Base-by-base conservation (phyloP, 129 eudicot species). In the Escallonia herrerae region DNA sequence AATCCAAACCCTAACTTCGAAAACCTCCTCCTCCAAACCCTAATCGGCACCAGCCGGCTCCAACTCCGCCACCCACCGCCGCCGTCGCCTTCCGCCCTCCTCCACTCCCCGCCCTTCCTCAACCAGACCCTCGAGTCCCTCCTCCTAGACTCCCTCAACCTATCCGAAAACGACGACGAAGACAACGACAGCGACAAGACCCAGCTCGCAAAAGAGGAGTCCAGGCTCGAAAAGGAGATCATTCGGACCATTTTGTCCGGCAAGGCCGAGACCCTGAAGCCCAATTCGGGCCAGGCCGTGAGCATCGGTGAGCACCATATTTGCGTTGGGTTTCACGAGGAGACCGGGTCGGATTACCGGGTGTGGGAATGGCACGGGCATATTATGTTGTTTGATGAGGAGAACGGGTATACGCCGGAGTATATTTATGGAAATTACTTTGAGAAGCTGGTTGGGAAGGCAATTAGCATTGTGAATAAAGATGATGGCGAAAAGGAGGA, bases 301-400 rank as follows among this genome's bases (percentile, higher is more conserved):
- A 44, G 86, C 15, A 73, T 90, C 15, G 89, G 91, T 0, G 95
- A 90, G 14, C 97, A 90, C 66, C 95, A 90, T 77, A 86, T 90
- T 58, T 90, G 97, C 62, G 89, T 86, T 5, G 97, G 97, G 74
- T 90, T 81, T 74, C 97, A 90, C 62, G 75, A 77, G 68, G 97
- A 90, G 13, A 39, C 67, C 5, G 95, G 77, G 37, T 86, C 95
- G 22, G 95, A 84, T 68, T 86, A 90, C 61, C 84, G 97, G 81
- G 97, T 90, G 1, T 90, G 95, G 97, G 97, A 90, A 69, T 90
- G 97, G 95, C 97, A 90, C 60, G 97, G 97, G 15, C 97, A 90
- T 79, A 81, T 90, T 6, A 90, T 90, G 97, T 49, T 89, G 80
- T 90, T 90, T 70, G 95, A 90, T 77, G 97, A 86, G 62, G 95